Evolutionary conservation across 352 stramenopile genomes (phyloP), one percentile per base, ranked within the genome.

Genomic region (Halophytophthora batemanensis): DNA sequence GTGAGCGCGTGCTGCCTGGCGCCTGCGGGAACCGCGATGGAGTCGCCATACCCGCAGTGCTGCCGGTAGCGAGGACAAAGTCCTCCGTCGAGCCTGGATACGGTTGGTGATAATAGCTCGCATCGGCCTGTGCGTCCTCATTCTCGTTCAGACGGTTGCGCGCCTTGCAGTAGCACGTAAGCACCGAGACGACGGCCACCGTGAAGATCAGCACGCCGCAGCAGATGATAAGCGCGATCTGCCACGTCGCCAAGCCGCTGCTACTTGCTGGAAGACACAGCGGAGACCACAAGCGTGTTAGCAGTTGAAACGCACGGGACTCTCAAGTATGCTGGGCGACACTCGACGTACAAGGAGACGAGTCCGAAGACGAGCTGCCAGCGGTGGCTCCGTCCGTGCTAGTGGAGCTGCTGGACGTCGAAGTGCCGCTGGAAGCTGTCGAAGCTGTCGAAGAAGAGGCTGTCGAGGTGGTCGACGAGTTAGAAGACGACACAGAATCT

Each of bases 211-310:
- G 51, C 51, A 70, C 59, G 5, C 61, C 67, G 43, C 61, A 83
- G 61, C 69, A 83, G 50, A 83, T 83, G 50, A 83, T 83, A 12
- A 83, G 46, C 35, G 64, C 64, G 43, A 83, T 80, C 42, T 83
- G 72, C 72, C 72, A 83, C 44, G 60, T 78, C 33, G 67, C 53
- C 28, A 83, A 55, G 6, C 68, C 59, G 21, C 60, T 48, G 21
- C 42, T 40, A 23, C 28, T 61, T 50, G 42, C 52, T 74, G 31
- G 18, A 33, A 21, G 17, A 22, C 14, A 31, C 18, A 49, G 10
- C 17, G 35, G 25, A 34, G 15, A 56, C 10, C 50, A 28, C 43
- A 43, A 14, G 8, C 33, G 45, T 28, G 29, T 17, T 8, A 25
- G 25, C 45, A 43, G 15, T 6, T 6, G 25, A 50, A 35, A 6